Evolutionary conservation across 2,329 filamentous ascomycete species (phyloP), one percentile per base, ranked within the genome.

Genomic region (Cladosporium sp.): DNA sequence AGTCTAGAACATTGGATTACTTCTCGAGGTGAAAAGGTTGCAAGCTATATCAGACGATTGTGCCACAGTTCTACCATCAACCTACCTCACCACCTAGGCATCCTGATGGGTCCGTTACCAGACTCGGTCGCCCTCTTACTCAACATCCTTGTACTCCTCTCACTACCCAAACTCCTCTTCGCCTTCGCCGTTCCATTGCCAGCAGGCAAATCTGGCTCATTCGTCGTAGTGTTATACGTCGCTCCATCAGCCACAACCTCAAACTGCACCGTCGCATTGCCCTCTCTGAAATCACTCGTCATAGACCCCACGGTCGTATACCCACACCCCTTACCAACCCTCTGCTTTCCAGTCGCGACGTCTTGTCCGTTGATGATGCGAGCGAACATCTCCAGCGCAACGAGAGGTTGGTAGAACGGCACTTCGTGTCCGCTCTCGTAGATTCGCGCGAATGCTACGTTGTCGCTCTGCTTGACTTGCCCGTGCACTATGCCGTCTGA

Each of bases 371-470:
- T 62, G 57, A 83, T 69, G 10, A 75, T 76, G 12, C 80, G 74
- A 67, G 77, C 71, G 61, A 83, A 80, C 59, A 82, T 72, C 60
- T 77, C 75, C 12, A 81, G 68, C 7, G 79, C 68, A 12, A 74
- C 76, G 3, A 63, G 19, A 32, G 78, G 69, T 3, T 83, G 80
- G 66, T 83, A 83, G 66, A 81, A 82, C 0, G 80, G 80, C 1
- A 80, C 77, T 64, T 78, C 75, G 55, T 80, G 78, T 3, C 78
- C 78, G 7, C 71, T 70, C 58, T 80, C 76, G 66, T 78, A 80
- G 61, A 83, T 73, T 22, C 80, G 73, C 6, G 76, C 72, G 65
- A 81, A 81, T 45, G 74, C 76, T 68, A 78, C 82, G 56, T 75
- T 74, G 15, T 74, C 79, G 4, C 75, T 71, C 67, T 83, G 80